Percentiles rank a stretch among this genome's conserved stretches.
These are phyloP conservation scores for Quercus phellos DNA, from an alignment of 331 rosid species.

Conservation along the genomic window DNA sequence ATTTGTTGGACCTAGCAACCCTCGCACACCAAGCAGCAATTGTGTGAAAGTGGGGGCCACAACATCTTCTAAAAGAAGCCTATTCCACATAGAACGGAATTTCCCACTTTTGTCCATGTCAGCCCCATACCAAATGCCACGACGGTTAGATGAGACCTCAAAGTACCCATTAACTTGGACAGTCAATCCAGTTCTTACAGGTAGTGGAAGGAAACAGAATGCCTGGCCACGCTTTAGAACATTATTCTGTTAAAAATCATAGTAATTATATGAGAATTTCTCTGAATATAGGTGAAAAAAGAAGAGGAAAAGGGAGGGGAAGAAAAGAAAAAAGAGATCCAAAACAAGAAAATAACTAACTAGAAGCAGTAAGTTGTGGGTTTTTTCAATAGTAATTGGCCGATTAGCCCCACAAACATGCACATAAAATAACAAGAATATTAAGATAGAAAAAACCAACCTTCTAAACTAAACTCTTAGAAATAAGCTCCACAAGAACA, in stretches of 20 bases:
- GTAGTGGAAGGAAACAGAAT: conserved; percentile 95
- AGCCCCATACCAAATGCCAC: conserved; percentile 99
- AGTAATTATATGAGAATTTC: conserved; percentile 31
- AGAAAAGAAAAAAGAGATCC: conserved; percentile 4
- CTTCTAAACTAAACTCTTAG: background rate
- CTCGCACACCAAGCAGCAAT: conserved; percentile 62
- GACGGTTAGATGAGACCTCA: conserved; percentile 95
- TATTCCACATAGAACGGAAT: conserved; percentile 93
- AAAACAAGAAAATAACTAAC: background rate
- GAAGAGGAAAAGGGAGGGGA: conserved; percentile 1
- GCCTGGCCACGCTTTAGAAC: conserved; percentile 78
- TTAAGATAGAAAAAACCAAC: background rate
- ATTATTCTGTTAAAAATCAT: conserved; percentile 57
- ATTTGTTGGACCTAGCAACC: conserved; percentile 59
- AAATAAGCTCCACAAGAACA: too few species aligned
- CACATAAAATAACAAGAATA: background rate
- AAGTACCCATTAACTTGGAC: conserved; percentile 97
- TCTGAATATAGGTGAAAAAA: conserved; percentile 9
- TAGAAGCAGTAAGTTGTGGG: background rate
- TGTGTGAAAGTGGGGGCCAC: conserved; percentile 77
- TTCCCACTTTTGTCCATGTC: conserved; percentile 99
- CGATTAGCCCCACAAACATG: background rate
- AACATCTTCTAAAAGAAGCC: conserved; percentile 82
- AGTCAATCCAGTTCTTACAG: conserved; percentile 83
- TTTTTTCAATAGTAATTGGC: background rate